phyloP scores from a whole-genome alignment of 257 asterid genomes.

The Asclepias syriaca region DNA sequence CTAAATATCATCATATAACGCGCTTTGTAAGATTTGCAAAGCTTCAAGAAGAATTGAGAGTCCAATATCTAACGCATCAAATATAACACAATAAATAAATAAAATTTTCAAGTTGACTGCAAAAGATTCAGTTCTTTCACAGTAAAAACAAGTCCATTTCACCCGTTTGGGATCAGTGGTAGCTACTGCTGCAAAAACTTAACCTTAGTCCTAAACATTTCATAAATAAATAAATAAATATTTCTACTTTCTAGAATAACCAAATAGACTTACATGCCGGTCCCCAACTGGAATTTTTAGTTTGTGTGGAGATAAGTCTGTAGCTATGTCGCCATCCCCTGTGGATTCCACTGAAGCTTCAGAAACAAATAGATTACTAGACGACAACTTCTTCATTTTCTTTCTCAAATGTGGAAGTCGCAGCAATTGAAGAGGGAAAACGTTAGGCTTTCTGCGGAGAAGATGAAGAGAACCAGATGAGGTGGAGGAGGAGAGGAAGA shows the following conservation, averaged over 20 bases:
- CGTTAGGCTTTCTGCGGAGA: neutral
- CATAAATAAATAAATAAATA: too few species aligned
- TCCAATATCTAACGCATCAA: neutral
- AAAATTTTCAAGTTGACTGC: neutral
- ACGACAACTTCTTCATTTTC: neutral
- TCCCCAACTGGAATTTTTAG: slow-evolving; percentile 74
- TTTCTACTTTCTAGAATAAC: neutral
- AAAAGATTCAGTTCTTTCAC: neutral
- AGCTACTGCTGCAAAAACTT: neutral
- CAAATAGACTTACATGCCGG: slow-evolving; percentile 49
- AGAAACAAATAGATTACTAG: neutral
- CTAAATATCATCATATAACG: neutral
- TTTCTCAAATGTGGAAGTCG: neutral
- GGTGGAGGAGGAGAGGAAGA: neutral
- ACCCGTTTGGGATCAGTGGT: neutral
- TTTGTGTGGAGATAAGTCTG: slow-evolving; percentile 40
- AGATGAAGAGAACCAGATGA: neutral
- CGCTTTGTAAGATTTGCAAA: neutral
- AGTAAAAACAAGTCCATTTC: neutral
- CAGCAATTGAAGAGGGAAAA: neutral
- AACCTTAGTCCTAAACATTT: neutral
- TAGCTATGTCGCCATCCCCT: neutral
- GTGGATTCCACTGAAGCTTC: neutral
- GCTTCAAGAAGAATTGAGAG: neutral
- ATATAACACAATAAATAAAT: neutral